Base-by-base conservation (phyloP, 179 eudicot genomes). In the Beta macrorhiza region DNA sequence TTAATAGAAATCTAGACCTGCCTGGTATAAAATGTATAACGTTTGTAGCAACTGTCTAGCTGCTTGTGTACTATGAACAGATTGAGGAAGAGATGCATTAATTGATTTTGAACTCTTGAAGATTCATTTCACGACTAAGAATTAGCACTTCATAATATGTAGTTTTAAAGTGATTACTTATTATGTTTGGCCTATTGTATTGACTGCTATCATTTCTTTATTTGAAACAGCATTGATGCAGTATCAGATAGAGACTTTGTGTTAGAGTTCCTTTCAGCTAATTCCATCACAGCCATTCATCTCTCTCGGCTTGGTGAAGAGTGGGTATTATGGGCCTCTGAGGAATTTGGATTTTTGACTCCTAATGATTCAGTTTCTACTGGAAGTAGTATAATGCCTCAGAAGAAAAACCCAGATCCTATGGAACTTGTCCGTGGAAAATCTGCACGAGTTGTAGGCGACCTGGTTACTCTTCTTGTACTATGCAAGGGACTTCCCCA, bases 401-500 rank as follows among this genome's bases (percentile, higher is more conserved):
- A 97, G 85, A 97, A 97, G 88, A 97, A 97, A 86, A 97, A 97
- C 83, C 99, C 99, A 67, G 99, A 97, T 84, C 98, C 98, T 37
- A 97, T 97, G 99, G 99, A 97, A 86, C 99, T 97, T 79, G 99
- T 97, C 76, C 99, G 99, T 69, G 99, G 99, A 45, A 97, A 97
- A 86, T 94, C 98, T 73, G 98, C 94, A 77, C 87, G 98, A 83
- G 90, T 93, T 80, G 87, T 97, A 7, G 98, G 98, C 53, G 97
- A 92, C 88, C 80, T 94, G 56, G 92, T 95, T 78, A 82, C 97
- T 56, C 98, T 97, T 83, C 98, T 94, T 83, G 97, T 94, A 59
- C 81, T 93, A 81, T 95, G 98, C 93, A 97, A 97, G 82, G 99
- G 99, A 67, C 97, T 97, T 83, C 98, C 99, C 59, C 97, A 87